Conservation (phyloP, 768 basidiomycete genomes). For the Sistotremastrum niveocremeum region DNA sequence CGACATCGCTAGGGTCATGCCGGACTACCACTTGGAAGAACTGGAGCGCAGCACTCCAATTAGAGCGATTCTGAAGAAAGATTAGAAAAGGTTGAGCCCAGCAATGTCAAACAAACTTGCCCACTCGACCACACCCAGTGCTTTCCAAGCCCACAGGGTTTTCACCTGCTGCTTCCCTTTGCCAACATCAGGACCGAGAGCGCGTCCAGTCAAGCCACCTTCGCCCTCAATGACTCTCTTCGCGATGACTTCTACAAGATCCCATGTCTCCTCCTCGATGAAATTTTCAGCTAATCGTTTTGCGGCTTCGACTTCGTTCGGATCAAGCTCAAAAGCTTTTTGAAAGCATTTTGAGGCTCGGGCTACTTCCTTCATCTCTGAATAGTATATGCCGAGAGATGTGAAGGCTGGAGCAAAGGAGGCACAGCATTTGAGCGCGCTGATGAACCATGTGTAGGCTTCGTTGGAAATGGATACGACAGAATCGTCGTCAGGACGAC, state of each 20-base stretch:
- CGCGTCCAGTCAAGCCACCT: slow-evolving; percentile 56
- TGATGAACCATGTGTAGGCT: slow-evolving; percentile 69
- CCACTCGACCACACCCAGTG: slow-evolving; percentile 80
- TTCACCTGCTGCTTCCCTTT: slow-evolving; percentile 32
- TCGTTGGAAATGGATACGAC: slow-evolving; percentile 40
- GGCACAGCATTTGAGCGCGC: slow-evolving; percentile 58
- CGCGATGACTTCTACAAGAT: slow-evolving; percentile 89
- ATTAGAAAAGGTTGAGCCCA: neutral
- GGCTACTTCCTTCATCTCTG: slow-evolving; percentile 69
- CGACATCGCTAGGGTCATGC: slow-evolving; percentile 59
- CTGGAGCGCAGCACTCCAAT: slow-evolving; percentile 64
- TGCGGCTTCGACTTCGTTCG: slow-evolving; percentile 78
- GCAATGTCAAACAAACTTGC: slow-evolving; percentile 30
- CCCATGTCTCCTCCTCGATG: slow-evolving; percentile 90
- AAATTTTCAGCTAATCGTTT: slow-evolving; percentile 75
- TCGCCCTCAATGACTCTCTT: slow-evolving; percentile 87
- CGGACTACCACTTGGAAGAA: slow-evolving; percentile 79
- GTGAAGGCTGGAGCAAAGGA: slow-evolving; percentile 87
- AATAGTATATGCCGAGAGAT: slow-evolving; percentile 83
- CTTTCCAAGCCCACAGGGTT: slow-evolving; percentile 98
- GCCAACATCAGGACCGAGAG: slow-evolving; percentile 27
- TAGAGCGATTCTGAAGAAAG: slow-evolving; percentile 41
- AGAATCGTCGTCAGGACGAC: slow-evolving; percentile 39
- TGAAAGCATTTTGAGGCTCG: slow-evolving; percentile 94
- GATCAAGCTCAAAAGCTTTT: slow-evolving; percentile 94